Base-by-base conservation (phyloP, 805 yeast genomes). In the Pichia phayaonensis region DNA sequence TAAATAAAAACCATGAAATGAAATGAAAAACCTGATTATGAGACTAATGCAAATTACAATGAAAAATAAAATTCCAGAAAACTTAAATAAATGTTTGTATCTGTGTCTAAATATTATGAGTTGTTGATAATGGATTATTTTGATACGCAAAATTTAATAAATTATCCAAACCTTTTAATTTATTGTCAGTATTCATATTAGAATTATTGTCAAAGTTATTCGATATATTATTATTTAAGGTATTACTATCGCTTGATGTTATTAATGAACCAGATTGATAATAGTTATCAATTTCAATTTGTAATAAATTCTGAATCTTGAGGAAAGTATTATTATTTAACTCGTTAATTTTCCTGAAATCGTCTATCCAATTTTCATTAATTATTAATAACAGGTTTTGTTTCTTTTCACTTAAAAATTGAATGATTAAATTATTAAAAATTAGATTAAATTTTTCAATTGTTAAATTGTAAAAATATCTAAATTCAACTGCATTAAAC, bases 401-500 rank as follows among this genome's bases (percentile, higher is more conserved):
- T 46, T 57, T 63, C 50, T 61, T 65, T 42, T 65, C 67, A 41
- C 43, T 53, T 16, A 69, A 44, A 45, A 65, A 68, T 42, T 59
- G 61, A 3, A 40, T 23, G 8, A 68, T 51, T 18, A 54, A 43
- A 42, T 62, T 63, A 13, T 54, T 50, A 26, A 68, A 59, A 22
- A 69, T 68, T 8, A 56, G 42, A 54, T 64, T 67, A 39, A 69
- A 59, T 47, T 66, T 68, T 40, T 68, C 70, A 39, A 63, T 55
- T 21, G 70, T 66, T 8, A 68, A 48, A 39, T 61, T 56, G 47
- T 62, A 57, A 49, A 62, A 78, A 61, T 79, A 79, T 55, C 70
- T 76, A 60, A 72, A 79, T 59, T 79, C 84, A 50, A 69, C 64
- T 53, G 79, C 78, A 43, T 78, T 59, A 70, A 90, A 88, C 42